Base-by-base conservation (phyloP, 2,329 filamentous ascomycete genomes). In the Aspergillus brasiliensis region DNA sequence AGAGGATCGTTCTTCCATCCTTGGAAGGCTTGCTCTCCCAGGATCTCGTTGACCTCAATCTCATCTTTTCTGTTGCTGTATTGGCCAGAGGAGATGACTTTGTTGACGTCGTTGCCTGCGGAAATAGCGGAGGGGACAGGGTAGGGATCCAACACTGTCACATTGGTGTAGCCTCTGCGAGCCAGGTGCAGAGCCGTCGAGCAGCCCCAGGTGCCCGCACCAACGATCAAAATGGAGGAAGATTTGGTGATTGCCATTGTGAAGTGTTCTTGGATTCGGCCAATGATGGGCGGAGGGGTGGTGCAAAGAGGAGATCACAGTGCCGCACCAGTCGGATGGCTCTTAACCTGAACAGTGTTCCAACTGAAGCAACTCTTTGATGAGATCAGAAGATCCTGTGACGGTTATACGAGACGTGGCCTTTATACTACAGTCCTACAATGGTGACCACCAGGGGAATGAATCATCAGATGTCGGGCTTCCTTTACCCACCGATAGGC, bases 101-200 rank as follows among this genome's bases (percentile, higher is more conserved):
- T 82, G 67, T 82, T 82, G 11, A 82, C 67, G 46, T 82, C 80
- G 57, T 80, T 73, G 3, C 80, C 80, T 1, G 80, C 80, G 0
- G 80, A 81, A 52, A 81, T 78, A 0, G 77, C 69, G 0, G 80
- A 82, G 0, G 80, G 80, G n/a, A 81, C 77, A 2, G 76, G 72
- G 64, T 79, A 81, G 2, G 75, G 73, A 59, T 82, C 80, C 3
- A 82, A 75, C 8, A 82, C 78, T 1, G 78, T 82, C 55, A 82
- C 76, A 55, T 82, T 80, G 0, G 76, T 77, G 64, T 82, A 81
- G 5, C 80, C 80, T 3, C 69, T 65, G 8, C 79, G 73, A 37
- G 77, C 51, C 1, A 82, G 76, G 65, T 82, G 80, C 15, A 82
- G 69, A 3, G 80, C 80, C 0, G 80, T 82, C 6, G 80, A 82